Conservation (phyloP, 768 basidiomycete genomes). For the Lyophyllum semitale region DNA sequence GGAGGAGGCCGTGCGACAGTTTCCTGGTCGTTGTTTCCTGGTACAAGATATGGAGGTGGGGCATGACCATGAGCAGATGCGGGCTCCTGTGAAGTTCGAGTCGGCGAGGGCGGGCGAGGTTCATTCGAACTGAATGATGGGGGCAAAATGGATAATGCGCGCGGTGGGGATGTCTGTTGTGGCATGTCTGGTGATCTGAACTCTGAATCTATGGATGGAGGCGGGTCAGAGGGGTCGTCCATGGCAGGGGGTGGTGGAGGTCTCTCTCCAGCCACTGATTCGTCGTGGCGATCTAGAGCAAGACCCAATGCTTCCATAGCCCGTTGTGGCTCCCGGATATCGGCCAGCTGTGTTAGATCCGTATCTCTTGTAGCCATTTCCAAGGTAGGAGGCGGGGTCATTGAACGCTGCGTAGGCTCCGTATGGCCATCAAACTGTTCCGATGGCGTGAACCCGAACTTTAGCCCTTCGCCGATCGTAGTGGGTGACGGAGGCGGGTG, state of each 20-base stretch:
- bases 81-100: slow-evolving; percentile 33
- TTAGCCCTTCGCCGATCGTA: slow-evolving; percentile 73
- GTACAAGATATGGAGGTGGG: slow-evolving; percentile 78
- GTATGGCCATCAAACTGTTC: slow-evolving; percentile 85
- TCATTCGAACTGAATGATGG: slow-evolving; percentile 30
- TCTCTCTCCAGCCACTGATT: slow-evolving; percentile 35
- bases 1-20: slow-evolving; percentile 61
- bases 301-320: slow-evolving; percentile 61
- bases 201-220: slow-evolving; percentile 84
- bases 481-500: slow-evolving; percentile 31
- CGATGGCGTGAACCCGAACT: slow-evolving; percentile 71
- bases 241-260: slow-evolving; percentile 79
- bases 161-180: slow-evolving; percentile 30
- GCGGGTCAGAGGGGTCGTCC: slow-evolving; percentile 88
- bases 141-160: slow-evolving; percentile 33
- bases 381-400: slow-evolving; percentile 75
- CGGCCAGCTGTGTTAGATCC: slow-evolving; percentile 67
- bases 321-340: slow-evolving; percentile 52
- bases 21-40: slow-evolving; percentile 51
- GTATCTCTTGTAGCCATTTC: slow-evolving; percentile 76
- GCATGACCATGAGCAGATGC: slow-evolving; percentile 55
- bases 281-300: slow-evolving; percentile 53
- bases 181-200: slow-evolving; percentile 55
- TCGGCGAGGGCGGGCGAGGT: slow-evolving; percentile 29
- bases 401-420: slow-evolving; percentile 61